Evolutionary conservation across 306 rosid species (phyloP), one percentile per base, ranked within the genome.

Genomic region (Rosa persica): DNA sequence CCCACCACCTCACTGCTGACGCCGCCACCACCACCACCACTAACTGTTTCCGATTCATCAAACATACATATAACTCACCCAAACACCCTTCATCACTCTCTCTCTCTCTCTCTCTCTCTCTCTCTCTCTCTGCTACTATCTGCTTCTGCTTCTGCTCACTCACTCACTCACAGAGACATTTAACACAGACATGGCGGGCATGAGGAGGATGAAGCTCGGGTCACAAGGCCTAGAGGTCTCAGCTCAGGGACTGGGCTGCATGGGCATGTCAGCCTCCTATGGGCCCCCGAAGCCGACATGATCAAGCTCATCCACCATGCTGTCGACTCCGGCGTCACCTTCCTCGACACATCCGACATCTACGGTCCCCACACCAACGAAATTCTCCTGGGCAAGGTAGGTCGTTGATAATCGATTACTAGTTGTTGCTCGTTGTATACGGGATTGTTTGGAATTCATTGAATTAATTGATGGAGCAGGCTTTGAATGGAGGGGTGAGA

Each of bases 361-460:
- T 91, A 87, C 67, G 96, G 93, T 0, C 96, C 91, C 34, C 40
- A 71, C 65, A 87, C 96, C 81, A 87, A 91, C 42, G 93, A 91
- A 72, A 23, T 89, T 27, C 91, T 91, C 6, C 36, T 91, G 4
- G 89, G 91, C 70, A 91, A 86, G 88, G 93, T 81, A 1, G 1
- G 67, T 15, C 61, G 61, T 1, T 6, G 10, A 54, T n/a, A 19
- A 3, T 20, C 20, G 25, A 13, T 54, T 54, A 20, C 9, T 54
- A 1, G 7, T 6, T 30, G 36, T 30, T 30, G 36, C 36, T 30
- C 36, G 36, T 30, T 30, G 36, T 30, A 30, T 30, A 30, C 36
- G 36, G 1, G 20, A 19, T 79, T 2, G 38, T 1, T 39, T 19
- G 2, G 6, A 27, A 12, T 11, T 4, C 36, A 30, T 30, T 30